Evolutionary conservation across 2,329 filamentous ascomycete species (phyloP).

Genomic region (Drechslerella coelobrocha): DNA sequence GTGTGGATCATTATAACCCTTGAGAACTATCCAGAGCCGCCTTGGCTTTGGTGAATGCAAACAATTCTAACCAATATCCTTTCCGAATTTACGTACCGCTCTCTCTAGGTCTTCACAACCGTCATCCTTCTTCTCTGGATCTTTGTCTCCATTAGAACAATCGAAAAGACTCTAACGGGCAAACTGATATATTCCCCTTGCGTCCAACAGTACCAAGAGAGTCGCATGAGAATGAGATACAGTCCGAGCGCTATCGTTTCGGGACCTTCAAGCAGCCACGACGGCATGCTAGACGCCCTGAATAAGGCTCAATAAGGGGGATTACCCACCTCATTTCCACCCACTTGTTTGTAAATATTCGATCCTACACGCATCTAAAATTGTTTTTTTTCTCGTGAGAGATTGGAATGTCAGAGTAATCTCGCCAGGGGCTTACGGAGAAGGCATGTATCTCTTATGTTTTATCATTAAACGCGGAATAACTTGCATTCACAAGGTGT

Average conservation of each 20-base stretch:
- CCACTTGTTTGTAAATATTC: not conserved
- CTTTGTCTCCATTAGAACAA: slow-evolving; percentile 63
- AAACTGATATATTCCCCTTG: slow-evolving; percentile 66
- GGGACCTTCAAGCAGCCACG: slow-evolving; percentile 28
- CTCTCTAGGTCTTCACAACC: slow-evolving; percentile 61
- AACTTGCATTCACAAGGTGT: too few species aligned
- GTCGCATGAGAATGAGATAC: slow-evolving; percentile 15
- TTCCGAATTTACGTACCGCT: slow-evolving; percentile 1
- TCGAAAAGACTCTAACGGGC: slow-evolving; percentile 62
- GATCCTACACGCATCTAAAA: too few species aligned
- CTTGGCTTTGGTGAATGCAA: too few species aligned
- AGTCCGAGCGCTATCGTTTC: slow-evolving; percentile 18
- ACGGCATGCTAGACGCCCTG: slow-evolving; percentile 13
- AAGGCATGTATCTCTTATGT: too few species aligned
- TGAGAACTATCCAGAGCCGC: not conserved
- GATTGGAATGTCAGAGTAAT: too few species aligned
- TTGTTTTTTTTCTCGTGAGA: too few species aligned
- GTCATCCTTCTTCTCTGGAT: slow-evolving; percentile 66
- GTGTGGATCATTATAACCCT: slow-evolving; percentile 39
- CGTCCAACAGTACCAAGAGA: slow-evolving; percentile 58
- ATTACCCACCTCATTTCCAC: not conserved
- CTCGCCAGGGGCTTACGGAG: too few species aligned
- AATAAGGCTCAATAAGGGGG: slow-evolving; percentile 2
- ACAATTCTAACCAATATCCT: not conserved
- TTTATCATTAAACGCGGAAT: too few species aligned